Evolutionary conservation across 495 filamentous ascomycete species (phyloP).

Genomic region (Hypoxylon lienhwacheense): DNA sequence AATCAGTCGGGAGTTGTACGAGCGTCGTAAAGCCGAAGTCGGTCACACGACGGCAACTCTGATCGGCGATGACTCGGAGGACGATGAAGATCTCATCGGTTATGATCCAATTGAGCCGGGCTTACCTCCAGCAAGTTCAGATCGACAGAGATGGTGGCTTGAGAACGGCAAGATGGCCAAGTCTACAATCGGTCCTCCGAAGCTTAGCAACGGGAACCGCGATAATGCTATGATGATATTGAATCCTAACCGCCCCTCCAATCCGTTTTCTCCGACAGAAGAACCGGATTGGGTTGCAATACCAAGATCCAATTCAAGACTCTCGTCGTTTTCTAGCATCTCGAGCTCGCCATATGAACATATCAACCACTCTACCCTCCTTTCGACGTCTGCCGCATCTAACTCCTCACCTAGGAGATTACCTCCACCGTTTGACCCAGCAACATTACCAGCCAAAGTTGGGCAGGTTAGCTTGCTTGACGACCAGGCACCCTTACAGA

Average conservation of each 20-base stretch:
- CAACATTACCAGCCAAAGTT: constrained; percentile 45
- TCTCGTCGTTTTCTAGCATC: constrained; percentile 48
- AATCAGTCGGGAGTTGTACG: constrained; percentile 72
- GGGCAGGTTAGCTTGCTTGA: constrained; percentile 43
- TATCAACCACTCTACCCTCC: constrained; percentile 49
- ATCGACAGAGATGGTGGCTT: constrained; percentile 92
- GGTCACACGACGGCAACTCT: constrained; percentile 50
- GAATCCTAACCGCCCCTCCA: constrained; percentile 73
- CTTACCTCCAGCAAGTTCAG: constrained; percentile 86
- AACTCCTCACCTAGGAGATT: constrained; percentile 50
- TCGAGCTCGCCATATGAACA: constrained; percentile 52
- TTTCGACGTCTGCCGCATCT: constrained; percentile 46
- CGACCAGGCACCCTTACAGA: constrained; percentile 33
- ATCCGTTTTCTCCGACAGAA: constrained; percentile 72
- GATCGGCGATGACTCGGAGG: constrained; percentile 58
- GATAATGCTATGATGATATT: constrained; percentile 52
- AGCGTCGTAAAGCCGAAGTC: constrained; percentile 63
- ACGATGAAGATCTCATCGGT: constrained; percentile 70
- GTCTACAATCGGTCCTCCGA: constrained; percentile 67
- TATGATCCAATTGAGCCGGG: constrained; percentile 77
- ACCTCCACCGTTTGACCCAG: constrained; percentile 58
- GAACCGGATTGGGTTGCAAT: constrained; percentile 80
- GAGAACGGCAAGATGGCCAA: constrained; percentile 79
- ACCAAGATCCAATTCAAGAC: constrained; percentile 49
- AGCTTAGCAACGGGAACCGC: constrained; percentile 43